phyloP scores from a whole-genome alignment of 768 basidiomycete genomes.

The Gloeostereum incarnatum region DNA sequence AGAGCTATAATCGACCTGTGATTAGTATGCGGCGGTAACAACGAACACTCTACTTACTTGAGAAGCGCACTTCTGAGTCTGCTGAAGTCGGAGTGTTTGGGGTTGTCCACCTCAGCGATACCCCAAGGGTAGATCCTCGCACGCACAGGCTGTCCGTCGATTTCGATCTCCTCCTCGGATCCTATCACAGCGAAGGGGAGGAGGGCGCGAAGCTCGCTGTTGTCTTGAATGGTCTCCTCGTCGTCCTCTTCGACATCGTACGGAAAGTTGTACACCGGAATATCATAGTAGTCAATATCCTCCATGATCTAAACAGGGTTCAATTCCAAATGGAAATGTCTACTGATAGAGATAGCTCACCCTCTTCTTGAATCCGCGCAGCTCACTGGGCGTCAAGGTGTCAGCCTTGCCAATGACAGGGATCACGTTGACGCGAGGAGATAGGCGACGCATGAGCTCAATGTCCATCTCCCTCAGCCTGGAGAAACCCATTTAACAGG shows the following conservation, averaged over 20 bases:
- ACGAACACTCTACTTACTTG: conserved; percentile 64
- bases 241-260: conserved; percentile 99
- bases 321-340: conserved; percentile 1
- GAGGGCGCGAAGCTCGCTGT: conserved; percentile 88
- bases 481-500: conserved; percentile 3
- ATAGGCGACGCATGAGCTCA: conserved; percentile 96
- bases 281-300: conserved; percentile 97
- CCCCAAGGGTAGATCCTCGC: conserved; percentile 99
- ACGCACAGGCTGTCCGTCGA: conserved; percentile 85
- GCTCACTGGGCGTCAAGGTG: conserved; percentile 86
- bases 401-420: conserved; percentile 97
- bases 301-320: conserved; percentile 80
- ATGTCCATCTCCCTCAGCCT: conserved; percentile 98
- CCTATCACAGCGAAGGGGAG: conserved; percentile 97
- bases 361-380: conserved; percentile 93
- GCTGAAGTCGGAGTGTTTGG: conserved; percentile 99
- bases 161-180: conserved; percentile 92
- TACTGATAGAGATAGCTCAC: conserved; percentile 34
- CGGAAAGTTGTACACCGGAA: conserved; percentile 99
- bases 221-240: conserved; percentile 96
- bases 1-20: conserved; percentile 40
- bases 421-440: conserved; percentile 97
- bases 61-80: conserved; percentile 85
- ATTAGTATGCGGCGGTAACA: not conserved
- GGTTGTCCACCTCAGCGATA: conserved; percentile 96